Evolutionary conservation across 495 filamentous ascomycete genomes (phyloP), one percentile per base, ranked within the genome.

Genomic region (Staphylotrichum tortipilum): DNA sequence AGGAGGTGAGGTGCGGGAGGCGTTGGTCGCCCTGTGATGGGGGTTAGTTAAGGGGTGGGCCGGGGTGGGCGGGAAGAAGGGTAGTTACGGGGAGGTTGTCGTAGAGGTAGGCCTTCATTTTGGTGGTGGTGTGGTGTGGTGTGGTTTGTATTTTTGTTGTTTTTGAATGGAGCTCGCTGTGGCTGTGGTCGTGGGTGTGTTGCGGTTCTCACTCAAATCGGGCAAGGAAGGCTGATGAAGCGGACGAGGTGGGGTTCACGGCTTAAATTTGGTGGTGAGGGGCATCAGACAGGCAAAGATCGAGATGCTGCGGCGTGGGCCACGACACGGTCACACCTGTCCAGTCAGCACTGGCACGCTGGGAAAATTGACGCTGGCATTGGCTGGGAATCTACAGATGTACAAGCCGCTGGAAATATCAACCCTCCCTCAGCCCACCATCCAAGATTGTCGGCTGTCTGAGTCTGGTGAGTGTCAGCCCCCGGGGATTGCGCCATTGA

Each of bases 41-140:
- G 14, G 47, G 28, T 48, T 26, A 36, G 17, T 41, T 22, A 21
- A 12, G 9, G 37, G 10, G 22, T 17, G 8, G 14, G 19, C 44
- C 44, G 22, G 26, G 26, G 33, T 17, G 30, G 21, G 10, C 18
- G 18, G n/a, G 15, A 10, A 15, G 47, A 40, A 40, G 37, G 37
- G 22, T 14, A 37, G 28, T 64, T 80, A 91, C 88, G 52, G 76
- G 77, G 55, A 76, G 66, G 68, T 91, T 85, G 61, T 92, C 87
- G 66, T 82, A 91, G 74, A 79, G 84, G 71, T 92, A 94, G 50
- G 82, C 85, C 66, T 78, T 84, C 88, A 94, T 92, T 53, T 61
- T 73, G 44, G 42, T 3, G 4, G 33, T 14, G 33, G 9, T 39
- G 44, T 14, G 11, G 10, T 17, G 7, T 26, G 1, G 35, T 30